phyloP scores from a whole-genome alignment of 2,329 filamentous ascomycete genomes.

The Dothiorella sarmentorum region DNA sequence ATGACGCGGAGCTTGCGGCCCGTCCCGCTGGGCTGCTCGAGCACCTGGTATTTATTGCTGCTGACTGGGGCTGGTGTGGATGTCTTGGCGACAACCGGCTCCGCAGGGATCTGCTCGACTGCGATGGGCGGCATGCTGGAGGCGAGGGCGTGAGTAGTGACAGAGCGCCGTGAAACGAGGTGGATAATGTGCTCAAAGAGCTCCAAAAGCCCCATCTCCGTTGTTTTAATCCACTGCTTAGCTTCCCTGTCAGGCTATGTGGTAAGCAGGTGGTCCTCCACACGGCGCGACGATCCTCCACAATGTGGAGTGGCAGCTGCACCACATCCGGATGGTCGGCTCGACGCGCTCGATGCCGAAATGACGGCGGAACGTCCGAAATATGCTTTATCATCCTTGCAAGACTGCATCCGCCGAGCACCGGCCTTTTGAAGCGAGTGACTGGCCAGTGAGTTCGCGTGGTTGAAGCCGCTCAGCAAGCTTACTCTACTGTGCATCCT shows the following conservation, averaged over 20 bases:
- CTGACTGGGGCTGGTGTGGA: neutral
- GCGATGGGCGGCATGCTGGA: neutral
- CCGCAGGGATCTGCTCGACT: neutral
- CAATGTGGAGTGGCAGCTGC: neutral
- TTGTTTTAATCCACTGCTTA: neutral
- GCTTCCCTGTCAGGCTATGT: neutral
- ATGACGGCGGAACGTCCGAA: no score
- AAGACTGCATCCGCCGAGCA: no score
- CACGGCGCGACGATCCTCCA: neutral
- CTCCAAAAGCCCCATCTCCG: neutral
- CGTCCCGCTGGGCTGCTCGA: neutral
- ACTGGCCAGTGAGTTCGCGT: no score
- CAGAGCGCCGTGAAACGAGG: neutral
- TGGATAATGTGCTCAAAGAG: neutral
- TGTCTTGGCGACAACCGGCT: neutral
- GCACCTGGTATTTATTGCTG: neutral
- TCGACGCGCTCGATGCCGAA: neutral
- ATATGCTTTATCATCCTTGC: no score
- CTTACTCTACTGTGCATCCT: no score
- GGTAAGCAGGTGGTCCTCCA: neutral
- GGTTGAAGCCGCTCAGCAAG: no score
- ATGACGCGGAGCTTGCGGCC: conserved; percentile 20
- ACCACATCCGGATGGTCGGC: no score
- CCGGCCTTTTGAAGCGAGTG: no score
- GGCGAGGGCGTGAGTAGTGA: neutral